These are phyloP conservation scores for Echria macrotheca DNA, from an alignment of 495 filamentous ascomycete genomes.

Conservation along the genomic window DNA sequence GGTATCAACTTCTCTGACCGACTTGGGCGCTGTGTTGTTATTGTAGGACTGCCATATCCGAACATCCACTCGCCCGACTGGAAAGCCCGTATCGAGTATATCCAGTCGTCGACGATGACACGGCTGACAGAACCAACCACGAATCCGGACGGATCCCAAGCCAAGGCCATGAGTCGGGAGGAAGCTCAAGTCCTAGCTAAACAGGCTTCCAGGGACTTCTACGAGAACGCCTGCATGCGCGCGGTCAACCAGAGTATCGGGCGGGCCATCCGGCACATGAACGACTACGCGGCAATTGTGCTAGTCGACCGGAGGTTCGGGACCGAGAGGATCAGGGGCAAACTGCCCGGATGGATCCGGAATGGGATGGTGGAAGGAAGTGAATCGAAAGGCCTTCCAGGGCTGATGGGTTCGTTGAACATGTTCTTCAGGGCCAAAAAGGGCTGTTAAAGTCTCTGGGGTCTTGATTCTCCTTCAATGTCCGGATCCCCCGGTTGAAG, in stretches of 20 bases:
- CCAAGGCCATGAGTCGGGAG: not conserved
- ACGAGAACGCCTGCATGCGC: conserved; percentile 93
- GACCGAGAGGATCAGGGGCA: conserved; percentile 60
- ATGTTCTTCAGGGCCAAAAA: conserved; percentile 51
- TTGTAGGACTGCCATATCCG: conserved; percentile 88
- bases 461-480: too few relatives aligned
- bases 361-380: conserved; percentile 48
- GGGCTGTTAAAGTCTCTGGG: conserved; percentile 1
- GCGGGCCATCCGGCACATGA: conserved; percentile 79
- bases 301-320: conserved; percentile 77
- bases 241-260: conserved; percentile 97
- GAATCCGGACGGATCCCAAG: not conserved
- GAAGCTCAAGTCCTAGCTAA: conserved; percentile 44
- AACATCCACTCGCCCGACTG: conserved; percentile 87
- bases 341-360: conserved; percentile 87
- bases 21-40: conserved; percentile 80
- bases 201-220: conserved; percentile 72
- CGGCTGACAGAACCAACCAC: conserved; percentile 38
- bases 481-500: too few relatives aligned
- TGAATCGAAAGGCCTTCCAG: conserved; percentile 42
- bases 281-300: conserved; percentile 86
- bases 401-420: conserved; percentile 50
- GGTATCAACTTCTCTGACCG: conserved; percentile 97
- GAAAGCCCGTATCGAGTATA: conserved; percentile 83
- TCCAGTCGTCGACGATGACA: conserved; percentile 53